phyloP scores from a whole-genome alignment of 305 asterid genomes.

The Fraxinus albicans region DNA sequence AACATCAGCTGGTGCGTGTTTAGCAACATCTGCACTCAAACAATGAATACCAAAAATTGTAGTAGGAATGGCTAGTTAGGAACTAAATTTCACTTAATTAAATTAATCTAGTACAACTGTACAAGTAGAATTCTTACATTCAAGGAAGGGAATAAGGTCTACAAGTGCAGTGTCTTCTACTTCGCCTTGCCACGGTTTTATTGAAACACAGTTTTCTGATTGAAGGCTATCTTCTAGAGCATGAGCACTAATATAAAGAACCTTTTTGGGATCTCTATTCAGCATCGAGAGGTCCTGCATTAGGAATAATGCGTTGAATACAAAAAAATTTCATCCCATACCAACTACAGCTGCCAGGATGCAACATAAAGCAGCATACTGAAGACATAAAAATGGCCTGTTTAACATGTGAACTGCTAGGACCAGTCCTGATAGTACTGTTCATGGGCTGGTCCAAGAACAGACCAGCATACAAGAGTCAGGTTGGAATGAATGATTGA shows the following conservation, averaged over 20 bases:
- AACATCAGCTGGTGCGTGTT: slow-evolving; percentile 70
- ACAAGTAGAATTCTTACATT: slow-evolving; percentile 56
- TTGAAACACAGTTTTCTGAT: slow-evolving; percentile 63
- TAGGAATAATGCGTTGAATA: slow-evolving; percentile 17
- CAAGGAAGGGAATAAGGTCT: slow-evolving; percentile 90
- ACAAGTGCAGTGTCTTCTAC: slow-evolving; percentile 74
- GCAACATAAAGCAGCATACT: background rate
- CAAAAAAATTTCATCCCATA: background rate
- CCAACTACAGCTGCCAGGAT: background rate
- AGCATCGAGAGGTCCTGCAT: slow-evolving; percentile 83
- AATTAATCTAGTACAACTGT: background rate
- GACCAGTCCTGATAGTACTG: background rate
- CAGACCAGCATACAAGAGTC: background rate
- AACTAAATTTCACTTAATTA: slow-evolving; percentile 15
- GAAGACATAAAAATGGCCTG: background rate
- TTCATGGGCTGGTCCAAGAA: background rate
- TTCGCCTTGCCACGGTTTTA: slow-evolving; percentile 84
- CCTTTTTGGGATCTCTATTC: slow-evolving; percentile 79
- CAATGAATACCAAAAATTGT: slow-evolving; percentile 6
- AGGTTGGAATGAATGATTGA: background rate
- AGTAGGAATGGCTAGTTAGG: background rate
- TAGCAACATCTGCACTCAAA: slow-evolving; percentile 72
- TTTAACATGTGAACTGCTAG: background rate
- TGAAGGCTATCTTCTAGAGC: slow-evolving; percentile 84
- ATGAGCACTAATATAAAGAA: slow-evolving; percentile 73